These are phyloP conservation scores for Suhomyces taliae DNA, from an alignment of 1,139 yeast genomes.

Conservation along the genomic window DNA sequence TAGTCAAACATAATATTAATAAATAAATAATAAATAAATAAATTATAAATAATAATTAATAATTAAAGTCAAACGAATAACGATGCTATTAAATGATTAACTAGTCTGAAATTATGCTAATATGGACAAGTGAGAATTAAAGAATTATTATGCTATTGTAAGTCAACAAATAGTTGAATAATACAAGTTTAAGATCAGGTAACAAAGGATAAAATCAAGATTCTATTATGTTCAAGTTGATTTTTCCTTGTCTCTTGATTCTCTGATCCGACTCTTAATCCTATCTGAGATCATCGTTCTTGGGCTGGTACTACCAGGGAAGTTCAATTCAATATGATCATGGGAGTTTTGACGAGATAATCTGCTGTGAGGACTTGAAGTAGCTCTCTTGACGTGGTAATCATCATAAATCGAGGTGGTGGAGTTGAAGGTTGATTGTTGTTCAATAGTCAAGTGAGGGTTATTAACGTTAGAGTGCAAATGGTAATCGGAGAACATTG, in stretches of 20 bases:
- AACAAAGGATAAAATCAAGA: too few relatives aligned
- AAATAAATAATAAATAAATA: too few relatives aligned
- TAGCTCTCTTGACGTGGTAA: conserved; percentile 16
- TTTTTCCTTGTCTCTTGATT: conserved; percentile 25
- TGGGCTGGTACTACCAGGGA: conserved; percentile 15
- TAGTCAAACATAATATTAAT: neutral
- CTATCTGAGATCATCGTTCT: conserved; percentile 30
- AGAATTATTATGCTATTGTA: neutral
- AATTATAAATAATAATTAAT: neutral
- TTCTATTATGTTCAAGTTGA: neutral
- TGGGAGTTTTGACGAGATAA: conserved; percentile 16
- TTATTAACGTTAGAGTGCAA: conserved; percentile 38
- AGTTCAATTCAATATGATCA: conserved; percentile 40
- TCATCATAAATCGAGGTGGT: conserved; percentile 34
- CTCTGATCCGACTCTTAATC: conserved; percentile 38
- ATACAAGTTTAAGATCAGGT: neutral
- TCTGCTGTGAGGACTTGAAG: conserved; percentile 3
- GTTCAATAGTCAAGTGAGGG: conserved; percentile 24
- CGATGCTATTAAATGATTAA: neutral
- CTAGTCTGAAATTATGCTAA: neutral
- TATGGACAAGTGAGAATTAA: neutral
- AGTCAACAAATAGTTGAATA: neutral
- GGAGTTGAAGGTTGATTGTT: conserved; percentile 29
- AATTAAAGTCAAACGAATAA: neutral
- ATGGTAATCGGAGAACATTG: conserved; percentile 51